These are phyloP conservation scores for Alternaria sp. DNA, from an alignment of 2,329 filamentous ascomycete genomes.

Conservation along the genomic window DNA sequence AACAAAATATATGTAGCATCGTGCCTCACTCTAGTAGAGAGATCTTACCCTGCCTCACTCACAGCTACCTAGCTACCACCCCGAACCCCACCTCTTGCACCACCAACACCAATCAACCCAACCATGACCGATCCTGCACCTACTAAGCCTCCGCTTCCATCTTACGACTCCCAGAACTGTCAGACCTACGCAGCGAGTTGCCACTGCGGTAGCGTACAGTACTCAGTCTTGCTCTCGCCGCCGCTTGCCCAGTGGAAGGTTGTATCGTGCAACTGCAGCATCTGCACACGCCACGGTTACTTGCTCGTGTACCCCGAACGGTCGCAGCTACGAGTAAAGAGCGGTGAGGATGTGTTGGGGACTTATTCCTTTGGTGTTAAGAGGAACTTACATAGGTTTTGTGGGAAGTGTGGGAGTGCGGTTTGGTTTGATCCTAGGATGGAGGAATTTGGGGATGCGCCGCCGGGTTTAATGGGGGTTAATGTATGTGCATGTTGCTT, in stretches of 20 bases:
- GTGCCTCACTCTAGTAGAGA: conserved; percentile 4
- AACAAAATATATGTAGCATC: conserved; percentile 19
- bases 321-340: conserved; percentile 34
- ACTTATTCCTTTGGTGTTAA: conserved; percentile 40
- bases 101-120: background rate
- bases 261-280: conserved; percentile 62
- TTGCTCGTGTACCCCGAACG: conserved; percentile 55
- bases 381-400: conserved; percentile 41
- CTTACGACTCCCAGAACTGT: conserved; percentile 2
- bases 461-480: conserved; percentile 35
- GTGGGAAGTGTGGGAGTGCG: conserved; percentile 38
- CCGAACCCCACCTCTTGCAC: conserved; percentile 16
- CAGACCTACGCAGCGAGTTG: conserved; percentile 52
- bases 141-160: conserved; percentile 1
- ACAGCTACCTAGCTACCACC: background rate
- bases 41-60: conserved; percentile 1
- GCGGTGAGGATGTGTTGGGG: conserved; percentile 36
- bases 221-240: conserved; percentile 60
- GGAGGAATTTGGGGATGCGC: conserved; percentile 28
- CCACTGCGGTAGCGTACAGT: conserved; percentile 63
- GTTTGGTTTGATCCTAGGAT: conserved; percentile 41
- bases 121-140: conserved; percentile 2
- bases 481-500: conserved; percentile 34
- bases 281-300: conserved; percentile 61
- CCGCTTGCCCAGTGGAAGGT: conserved; percentile 58